Evolutionary conservation across 345 rosid species (phyloP), one percentile per base, ranked within the genome.

Genomic region (Bruguiera sexangula): DNA sequence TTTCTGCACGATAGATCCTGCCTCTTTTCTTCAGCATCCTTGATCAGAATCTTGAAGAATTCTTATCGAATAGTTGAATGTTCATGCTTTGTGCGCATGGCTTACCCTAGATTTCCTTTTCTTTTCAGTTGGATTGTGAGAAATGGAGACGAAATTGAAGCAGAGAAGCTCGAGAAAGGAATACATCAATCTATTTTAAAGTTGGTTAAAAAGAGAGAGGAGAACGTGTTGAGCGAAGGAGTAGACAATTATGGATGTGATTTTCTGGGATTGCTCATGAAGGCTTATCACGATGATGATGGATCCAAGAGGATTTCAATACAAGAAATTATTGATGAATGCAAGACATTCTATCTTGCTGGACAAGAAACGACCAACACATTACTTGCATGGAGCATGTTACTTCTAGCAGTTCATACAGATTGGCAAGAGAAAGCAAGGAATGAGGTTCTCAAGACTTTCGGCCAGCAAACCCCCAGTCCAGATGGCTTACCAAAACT

Each of bases 391-490:
- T 80, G 83, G 83, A 54, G 56, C 22, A 21, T 76, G 2, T 56
- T 80, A 21, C 73, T 80, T 66, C 65, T 85, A 9, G 70, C 83
- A 34, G 8, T 75, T n/a, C 77, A 82, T 56, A 6, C 61, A 1
- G 82, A 85, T 24, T 82, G 88, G 85, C 88, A 85, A 73, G 82
- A 79, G 13, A 73, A 79, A 74, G 82, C 65, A 8, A 81, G 85
- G 61, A 60, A 43, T 20, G 85, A 84, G 37, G 79, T 77, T 31
- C 22, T 75, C 8, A 52, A 75, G 8, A 18, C 58, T 4, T 75
- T 79, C 22, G 85, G 77, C 43, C 50, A 63, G 29, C 65, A 50
- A 53, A 80, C 62, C 50, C 86, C 82, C 10, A 34, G 37, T 53
- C 21, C 30, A 32, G 80, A 82, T 27, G 75, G 73, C 68, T 54